Base-by-base conservation (phyloP, 2,329 filamentous ascomycete species). In the Trichophaea hybrida region DNA sequence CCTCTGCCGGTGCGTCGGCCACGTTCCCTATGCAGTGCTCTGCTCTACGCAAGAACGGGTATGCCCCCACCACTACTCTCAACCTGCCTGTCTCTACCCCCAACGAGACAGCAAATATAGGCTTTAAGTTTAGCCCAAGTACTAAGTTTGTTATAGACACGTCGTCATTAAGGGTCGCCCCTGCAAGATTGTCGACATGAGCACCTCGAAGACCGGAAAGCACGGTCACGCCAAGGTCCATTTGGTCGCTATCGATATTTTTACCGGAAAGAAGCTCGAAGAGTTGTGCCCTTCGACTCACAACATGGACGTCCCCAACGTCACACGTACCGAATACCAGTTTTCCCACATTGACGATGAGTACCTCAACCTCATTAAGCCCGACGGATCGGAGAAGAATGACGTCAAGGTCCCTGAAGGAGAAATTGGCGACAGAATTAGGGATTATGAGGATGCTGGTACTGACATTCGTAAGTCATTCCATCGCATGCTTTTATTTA, bases 121-220 rank as follows among this genome's bases (percentile, higher is more conserved):
- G 24, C 24, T 24, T 24, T 24, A 24, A 3, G 24, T 24, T 24
- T 24, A 24, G 24, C 24, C 24, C 24, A 24, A 24, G 1, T 24
- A 24, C 24, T 24, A 24, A 24, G 24, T 24, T 24, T 24, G 24
- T 24, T 40, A n/a, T 61, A 68, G 67, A 55, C 64, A 68, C 82
- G 93, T 98, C 76, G 85, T 91, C 75, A 97, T 98, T 80, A 98
- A 98, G 85, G 79, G 81, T 78, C 93, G 93, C 72, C 94, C 93
- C 72, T 98, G 93, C 90, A 98, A 97, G 87, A 98, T 98, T 72
- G 88, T 97, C 76, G 93, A 98, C 74, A 98, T 98, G 94, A 95
- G 89, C 70, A 98, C 93, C 80, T 98, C 93, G 76, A 98, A 98
- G 90, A 98, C 93, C 70, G 93, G 93, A 79, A 98, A 98, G 88